Base-by-base conservation (phyloP, 106 monocot species). In the Platanthera zijinensis region DNA sequence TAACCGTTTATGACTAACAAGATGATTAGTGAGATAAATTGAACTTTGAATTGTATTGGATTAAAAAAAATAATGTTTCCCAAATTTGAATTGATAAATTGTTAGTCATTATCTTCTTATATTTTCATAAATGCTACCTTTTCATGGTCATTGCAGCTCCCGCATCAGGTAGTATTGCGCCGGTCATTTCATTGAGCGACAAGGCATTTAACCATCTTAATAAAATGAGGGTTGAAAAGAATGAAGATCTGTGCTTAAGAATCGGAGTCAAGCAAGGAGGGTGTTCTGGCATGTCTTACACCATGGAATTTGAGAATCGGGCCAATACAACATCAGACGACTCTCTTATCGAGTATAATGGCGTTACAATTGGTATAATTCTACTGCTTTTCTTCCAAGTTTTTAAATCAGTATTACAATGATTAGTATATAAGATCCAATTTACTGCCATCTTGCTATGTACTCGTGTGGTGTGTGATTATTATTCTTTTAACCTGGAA, bases 241-340 rank as follows among this genome's bases (percentile, higher is more conserved):
- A 84, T 79, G 89, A 99, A 78, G 89, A 99, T 84, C 64, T 99
- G 15, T 99, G 97, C 78, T 74, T 99, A 17, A 87, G 97, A 83
- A 94, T 99, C 83, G 97, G 97, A 72, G 97, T 99, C 51, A 99
- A 92, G 82, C 97, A 99, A 81, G 97, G 97, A 53, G 97, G 97
- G 5, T 99, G 97, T 78, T 99, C 97, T 61, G 97, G 97, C 78
- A 99, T 99, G 97, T 99, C 97, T 39, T 99, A 99, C 73, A 99
- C 89, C 11, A 94, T 99, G 97, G 94, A 94, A 50, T 89, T 99
- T 74, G 97, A 99, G 84, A 79, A 84, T 47, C 87, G 79, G 66
- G 74, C 94, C 5, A 88, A 99, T 74, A 63, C 84, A 21, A 81
- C 76, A 49, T 77, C 86, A 19, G 88, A 90, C 52, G 97, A 97